phyloP scores from a whole-genome alignment of 495 filamentous ascomycete genomes.

The Bacidia gigantensis region DNA sequence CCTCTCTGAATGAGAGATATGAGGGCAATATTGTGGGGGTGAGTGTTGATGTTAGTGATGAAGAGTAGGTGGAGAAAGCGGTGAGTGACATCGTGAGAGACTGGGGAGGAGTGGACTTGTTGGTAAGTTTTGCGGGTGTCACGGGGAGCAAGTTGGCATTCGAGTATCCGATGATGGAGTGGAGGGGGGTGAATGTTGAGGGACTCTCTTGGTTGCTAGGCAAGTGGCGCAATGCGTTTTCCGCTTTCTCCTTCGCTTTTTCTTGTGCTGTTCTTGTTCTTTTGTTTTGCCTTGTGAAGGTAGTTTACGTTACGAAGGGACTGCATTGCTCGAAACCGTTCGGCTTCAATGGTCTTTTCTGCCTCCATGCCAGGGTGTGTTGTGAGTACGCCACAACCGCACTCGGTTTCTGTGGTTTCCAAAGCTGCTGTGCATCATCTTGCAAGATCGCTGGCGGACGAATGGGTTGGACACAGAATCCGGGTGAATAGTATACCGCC shows the following conservation, averaged over 20 bases:
- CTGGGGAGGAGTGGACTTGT: conserved; percentile 31
- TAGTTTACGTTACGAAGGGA: conserved; percentile 14
- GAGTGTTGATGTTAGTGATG: conserved; percentile 45
- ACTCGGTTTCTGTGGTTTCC: conserved; percentile 66
- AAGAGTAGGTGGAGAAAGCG: conserved; percentile 31
- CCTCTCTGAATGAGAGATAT: neutral
- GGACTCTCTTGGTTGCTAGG: conserved; percentile 54
- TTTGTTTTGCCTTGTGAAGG: too few species aligned
- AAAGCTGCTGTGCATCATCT: conserved; percentile 69
- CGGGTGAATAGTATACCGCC: conserved; percentile 69
- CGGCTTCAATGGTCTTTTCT: conserved; percentile 51
- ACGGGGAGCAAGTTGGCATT: conserved; percentile 43
- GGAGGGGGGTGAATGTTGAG: conserved; percentile 49
- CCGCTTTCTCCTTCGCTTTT: conserved; percentile 6
- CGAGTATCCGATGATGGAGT: conserved; percentile 39
- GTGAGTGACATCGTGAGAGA: conserved; percentile 23
- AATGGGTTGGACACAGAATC: conserved; percentile 63
- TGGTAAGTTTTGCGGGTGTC: conserved; percentile 55
- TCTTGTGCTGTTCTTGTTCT: neutral
- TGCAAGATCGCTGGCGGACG: conserved; percentile 62
- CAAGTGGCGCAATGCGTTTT: conserved; percentile 34
- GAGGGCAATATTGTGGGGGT: conserved; percentile 26
- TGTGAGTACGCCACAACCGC: conserved; percentile 70
- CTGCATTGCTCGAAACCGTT: conserved; percentile 20
- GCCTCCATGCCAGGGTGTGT: conserved; percentile 67